phyloP scores from a whole-genome alignment of 176 grass and related monocot genomes.

The Leersia perrieri region DNA sequence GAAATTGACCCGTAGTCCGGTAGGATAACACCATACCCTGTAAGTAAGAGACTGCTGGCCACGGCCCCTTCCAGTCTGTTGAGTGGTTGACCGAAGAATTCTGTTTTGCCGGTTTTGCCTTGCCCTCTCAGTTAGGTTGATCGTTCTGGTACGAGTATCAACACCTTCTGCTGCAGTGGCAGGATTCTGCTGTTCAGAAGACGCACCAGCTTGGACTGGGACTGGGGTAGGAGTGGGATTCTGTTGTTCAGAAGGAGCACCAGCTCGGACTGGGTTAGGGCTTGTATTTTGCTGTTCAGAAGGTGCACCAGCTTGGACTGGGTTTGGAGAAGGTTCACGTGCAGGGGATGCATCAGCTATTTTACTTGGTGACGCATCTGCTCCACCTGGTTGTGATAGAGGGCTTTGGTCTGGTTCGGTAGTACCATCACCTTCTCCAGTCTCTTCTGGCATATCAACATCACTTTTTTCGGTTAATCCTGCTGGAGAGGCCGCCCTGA shows the following conservation, averaged over 20 bases:
- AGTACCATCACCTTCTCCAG: slow-evolving; percentile 36
- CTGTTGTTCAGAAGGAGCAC: slow-evolving; percentile 40
- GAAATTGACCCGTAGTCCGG: neutral
- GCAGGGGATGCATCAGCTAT: slow-evolving; percentile 28
- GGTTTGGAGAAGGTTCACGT: slow-evolving; percentile 50
- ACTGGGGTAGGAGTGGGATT: slow-evolving; percentile 23
- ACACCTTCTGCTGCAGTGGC: slow-evolving; percentile 17
- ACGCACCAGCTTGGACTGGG: slow-evolving; percentile 17
- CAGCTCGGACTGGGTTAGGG: slow-evolving; percentile 13
- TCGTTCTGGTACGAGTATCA: slow-evolving; percentile 59
- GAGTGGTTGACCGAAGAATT: slow-evolving; percentile 22
- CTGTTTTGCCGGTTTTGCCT: slow-evolving; percentile 54
- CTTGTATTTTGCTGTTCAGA: slow-evolving; percentile 38
- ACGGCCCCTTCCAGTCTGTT: slow-evolving; percentile 41
- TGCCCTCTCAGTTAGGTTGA: slow-evolving; percentile 57
- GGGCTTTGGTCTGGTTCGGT: slow-evolving; percentile 48
- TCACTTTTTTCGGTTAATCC: slow-evolving; percentile 40
- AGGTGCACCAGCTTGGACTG: slow-evolving; percentile 24
- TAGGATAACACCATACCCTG: slow-evolving; percentile 39
- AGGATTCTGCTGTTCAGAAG: slow-evolving; percentile 40
- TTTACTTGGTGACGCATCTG: slow-evolving; percentile 48
- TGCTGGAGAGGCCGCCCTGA: slow-evolving; percentile 38
- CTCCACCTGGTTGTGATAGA: slow-evolving; percentile 30
- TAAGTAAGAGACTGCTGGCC: slow-evolving; percentile 32
- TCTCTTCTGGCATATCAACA: slow-evolving; percentile 50